Conservation (phyloP, 495 filamentous ascomycete species). For the Penicillium macrosclerotiorum region DNA sequence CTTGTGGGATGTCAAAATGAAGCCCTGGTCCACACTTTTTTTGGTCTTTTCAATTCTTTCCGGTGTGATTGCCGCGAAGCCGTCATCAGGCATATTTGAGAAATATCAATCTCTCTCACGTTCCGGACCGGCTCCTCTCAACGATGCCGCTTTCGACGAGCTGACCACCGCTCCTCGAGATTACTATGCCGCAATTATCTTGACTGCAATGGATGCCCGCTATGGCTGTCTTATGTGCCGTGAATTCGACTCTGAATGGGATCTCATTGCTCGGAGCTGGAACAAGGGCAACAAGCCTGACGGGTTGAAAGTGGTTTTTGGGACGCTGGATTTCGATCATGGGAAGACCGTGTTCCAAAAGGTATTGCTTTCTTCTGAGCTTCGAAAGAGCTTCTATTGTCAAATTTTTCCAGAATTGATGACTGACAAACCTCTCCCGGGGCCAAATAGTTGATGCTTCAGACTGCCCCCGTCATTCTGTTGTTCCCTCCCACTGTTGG, state of each 20-base stretch:
- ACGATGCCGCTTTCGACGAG: slow-evolving; percentile 70
- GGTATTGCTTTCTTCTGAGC: slow-evolving; percentile 43
- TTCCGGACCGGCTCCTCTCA: slow-evolving; percentile 68
- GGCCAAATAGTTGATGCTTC: slow-evolving; percentile 73
- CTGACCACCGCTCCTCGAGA: slow-evolving; percentile 76
- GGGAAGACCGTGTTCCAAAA: slow-evolving; percentile 86
- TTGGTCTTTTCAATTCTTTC: slow-evolving; percentile 50
- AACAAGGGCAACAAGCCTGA: slow-evolving; percentile 71
- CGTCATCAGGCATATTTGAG: slow-evolving; percentile 53
- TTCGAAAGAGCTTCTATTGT: background rate
- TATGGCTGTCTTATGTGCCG: slow-evolving; percentile 86
- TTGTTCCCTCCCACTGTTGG: slow-evolving; percentile 86
- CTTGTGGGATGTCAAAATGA: slow-evolving; percentile 42
- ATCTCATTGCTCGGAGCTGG: slow-evolving; percentile 86
- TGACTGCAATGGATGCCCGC: slow-evolving; percentile 82
- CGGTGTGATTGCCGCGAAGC: slow-evolving; percentile 34
- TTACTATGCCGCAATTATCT: slow-evolving; percentile 76
- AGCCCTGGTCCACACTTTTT: slow-evolving; percentile 52
- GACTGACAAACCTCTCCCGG: background rate
- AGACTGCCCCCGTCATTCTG: slow-evolving; percentile 89
- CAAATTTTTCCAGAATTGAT: background rate
- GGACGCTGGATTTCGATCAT: slow-evolving; percentile 83
- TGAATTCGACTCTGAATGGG: slow-evolving; percentile 94
- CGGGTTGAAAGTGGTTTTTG: slow-evolving; percentile 72
- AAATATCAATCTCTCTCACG: slow-evolving; percentile 66